Conservation (phyloP, 176 grass and related monocot genomes). For the Oryza coarctata region DNA sequence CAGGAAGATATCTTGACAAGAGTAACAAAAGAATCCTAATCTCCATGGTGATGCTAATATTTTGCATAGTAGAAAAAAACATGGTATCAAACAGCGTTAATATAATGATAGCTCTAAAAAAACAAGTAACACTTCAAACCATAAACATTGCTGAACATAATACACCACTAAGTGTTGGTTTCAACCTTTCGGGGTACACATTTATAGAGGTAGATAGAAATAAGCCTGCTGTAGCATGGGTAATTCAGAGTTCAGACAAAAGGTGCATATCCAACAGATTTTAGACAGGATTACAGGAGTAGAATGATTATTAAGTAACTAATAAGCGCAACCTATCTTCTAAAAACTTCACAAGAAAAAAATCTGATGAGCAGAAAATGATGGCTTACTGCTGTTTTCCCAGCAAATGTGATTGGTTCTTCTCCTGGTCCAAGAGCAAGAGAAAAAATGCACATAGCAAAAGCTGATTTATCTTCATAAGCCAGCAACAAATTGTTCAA, state of each 20-base stretch:
- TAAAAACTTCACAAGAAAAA: not conserved
- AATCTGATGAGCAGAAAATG: slow-evolving; percentile 7
- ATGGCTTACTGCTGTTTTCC: slow-evolving; percentile 74
- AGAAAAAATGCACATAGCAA: slow-evolving; percentile 96
- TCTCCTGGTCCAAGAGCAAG: slow-evolving; percentile 84
- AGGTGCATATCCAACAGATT: too few species aligned
- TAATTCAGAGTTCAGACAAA: not conserved
- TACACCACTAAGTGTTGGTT: not conserved
- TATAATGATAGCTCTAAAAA: not conserved
- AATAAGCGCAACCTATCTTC: not conserved
- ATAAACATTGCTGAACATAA: not conserved
- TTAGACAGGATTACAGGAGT: not conserved
- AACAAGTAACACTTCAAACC: not conserved
- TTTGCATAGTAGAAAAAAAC: not conserved
- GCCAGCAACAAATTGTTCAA: slow-evolving; percentile 90
- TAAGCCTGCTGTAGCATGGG: not conserved
- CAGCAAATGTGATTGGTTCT: slow-evolving; percentile 81
- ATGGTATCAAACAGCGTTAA: not conserved
- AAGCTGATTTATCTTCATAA: slow-evolving; percentile 98
- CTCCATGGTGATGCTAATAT: not conserved
- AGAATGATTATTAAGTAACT: not conserved
- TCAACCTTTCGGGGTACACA: not conserved
- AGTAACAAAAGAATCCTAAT: not conserved
- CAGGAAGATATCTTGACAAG: not conserved
- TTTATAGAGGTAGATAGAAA: not conserved